These are phyloP conservation scores for Pseudocercospora musae DNA, from an alignment of 2,329 filamentous ascomycete species.

Conservation along the genomic window DNA sequence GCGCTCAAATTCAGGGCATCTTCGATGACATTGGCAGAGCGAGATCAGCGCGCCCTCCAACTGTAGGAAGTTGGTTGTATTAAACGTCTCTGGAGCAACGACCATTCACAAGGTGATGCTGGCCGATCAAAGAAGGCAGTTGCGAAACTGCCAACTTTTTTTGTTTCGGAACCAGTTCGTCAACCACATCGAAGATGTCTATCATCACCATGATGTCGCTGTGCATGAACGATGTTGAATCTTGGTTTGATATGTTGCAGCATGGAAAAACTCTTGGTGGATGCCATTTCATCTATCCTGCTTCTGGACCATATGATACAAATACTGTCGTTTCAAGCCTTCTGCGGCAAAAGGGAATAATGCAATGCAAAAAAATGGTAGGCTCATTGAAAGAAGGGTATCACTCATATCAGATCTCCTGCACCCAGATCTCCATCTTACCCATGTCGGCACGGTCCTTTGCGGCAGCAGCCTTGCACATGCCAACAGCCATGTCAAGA, in stretches of 20 bases:
- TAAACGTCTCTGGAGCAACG: neutral
- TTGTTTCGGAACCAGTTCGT: neutral
- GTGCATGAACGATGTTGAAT: neutral
- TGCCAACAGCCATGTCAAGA: conserved; percentile 78
- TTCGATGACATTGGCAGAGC: neutral
- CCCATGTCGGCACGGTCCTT: conserved; percentile 77
- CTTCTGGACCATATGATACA: neutral
- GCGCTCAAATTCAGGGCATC: neutral
- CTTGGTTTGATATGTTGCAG: neutral
- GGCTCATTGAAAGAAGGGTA: neutral
- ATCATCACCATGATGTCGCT: neutral
- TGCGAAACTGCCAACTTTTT: neutral
- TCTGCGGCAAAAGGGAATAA: neutral
- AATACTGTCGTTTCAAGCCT: neutral
- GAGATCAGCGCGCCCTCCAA: neutral
- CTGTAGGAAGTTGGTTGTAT: conserved; percentile 1
- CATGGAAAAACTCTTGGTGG: neutral
- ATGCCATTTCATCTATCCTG: neutral
- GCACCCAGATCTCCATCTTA: conserved; percentile 77
- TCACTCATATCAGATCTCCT: conserved; percentile 21
- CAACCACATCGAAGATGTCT: neutral
- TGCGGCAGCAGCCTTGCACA: conserved; percentile 58
- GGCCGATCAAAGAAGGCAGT: neutral
- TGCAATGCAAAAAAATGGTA: neutral
- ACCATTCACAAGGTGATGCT: neutral